These are phyloP conservation scores for Amoeboaphelidium protococcarum DNA, from an alignment of 371 early-diverging fungal genomes.

Conservation along the genomic window DNA sequence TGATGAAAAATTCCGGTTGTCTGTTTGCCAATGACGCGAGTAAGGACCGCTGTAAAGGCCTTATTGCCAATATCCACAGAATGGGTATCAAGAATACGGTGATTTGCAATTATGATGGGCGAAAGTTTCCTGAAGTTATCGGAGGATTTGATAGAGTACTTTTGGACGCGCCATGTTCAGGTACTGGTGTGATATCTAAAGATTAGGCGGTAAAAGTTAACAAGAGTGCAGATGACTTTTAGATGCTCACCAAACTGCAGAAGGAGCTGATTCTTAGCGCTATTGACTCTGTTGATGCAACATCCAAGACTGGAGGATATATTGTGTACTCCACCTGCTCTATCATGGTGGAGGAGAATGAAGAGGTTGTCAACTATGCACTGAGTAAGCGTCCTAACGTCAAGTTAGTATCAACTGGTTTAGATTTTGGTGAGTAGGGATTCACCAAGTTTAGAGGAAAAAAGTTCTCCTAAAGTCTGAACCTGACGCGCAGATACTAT, in stretches of 20 bases:
- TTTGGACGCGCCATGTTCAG: conserved; percentile 96
- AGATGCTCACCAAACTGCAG: conserved; percentile 66
- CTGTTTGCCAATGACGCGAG: conserved; percentile 93
- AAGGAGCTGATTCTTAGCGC: conserved; percentile 87
- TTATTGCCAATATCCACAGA: conserved; percentile 85
- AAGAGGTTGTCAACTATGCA: conserved; percentile 91
- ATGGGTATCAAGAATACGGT: conserved; percentile 81
- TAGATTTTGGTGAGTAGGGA: conserved; percentile 80
- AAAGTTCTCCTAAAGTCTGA: conserved; percentile 58
- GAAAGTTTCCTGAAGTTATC: conserved; percentile 73
- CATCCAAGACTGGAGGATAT: conserved; percentile 72
- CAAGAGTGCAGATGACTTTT: conserved; percentile 77
- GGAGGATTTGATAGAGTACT: conserved; percentile 94
- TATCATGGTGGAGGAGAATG: conserved; percentile 95
- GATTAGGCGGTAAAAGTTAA: conserved; percentile 85
- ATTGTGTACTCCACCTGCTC: conserved; percentile 99
- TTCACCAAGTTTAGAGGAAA: conserved; percentile 64
- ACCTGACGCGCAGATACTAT: conserved; percentile 73
- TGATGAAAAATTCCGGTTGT: conserved; percentile 94
- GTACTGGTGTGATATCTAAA: conserved; percentile 97
- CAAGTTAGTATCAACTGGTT: conserved; percentile 54
- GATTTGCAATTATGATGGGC: conserved; percentile 91
- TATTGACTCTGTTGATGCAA: conserved; percentile 90
- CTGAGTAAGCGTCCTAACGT: conserved; percentile 66
- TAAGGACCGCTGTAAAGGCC: conserved; percentile 67